Evolutionary conservation across 2,329 filamentous ascomycete species (phyloP), one percentile per base, ranked within the genome.

Genomic region (Penicillium sp.): DNA sequence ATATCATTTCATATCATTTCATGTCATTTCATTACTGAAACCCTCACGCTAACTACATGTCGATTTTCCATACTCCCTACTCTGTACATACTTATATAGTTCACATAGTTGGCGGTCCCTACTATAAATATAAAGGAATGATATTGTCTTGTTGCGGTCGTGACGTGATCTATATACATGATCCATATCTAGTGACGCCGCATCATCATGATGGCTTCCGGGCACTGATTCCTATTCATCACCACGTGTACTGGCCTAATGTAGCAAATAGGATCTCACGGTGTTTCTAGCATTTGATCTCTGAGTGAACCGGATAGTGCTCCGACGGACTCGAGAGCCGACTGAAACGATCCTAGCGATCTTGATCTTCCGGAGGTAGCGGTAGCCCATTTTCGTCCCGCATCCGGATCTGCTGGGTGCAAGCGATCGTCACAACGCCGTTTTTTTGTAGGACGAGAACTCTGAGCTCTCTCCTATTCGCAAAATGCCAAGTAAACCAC

Each of bases 1-100:
- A 52, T 25, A 57, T 60, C 50, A 59, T 60, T 60, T 60, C 56
- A 52, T 44, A 12, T 20, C 39, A 23, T 23, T 23, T 23, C 20
- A 23, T 3, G 46, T 20, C 15, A 12, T 20, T 23, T 37, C 33
- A 37, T 23, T 37, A 37, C 33, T 3, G 9, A 23, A 20, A 37
- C 18, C 33, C 33, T 37, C 23, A 37, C 33, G 9, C 8, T 20
- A 18, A 18, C 15, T 18, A 18, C 15, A 5, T 27, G 27, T 28
- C 27, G 4, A 18, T 12, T 20, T 3, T 35, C 7, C 28, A 29
- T 35, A 35, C 6, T 37, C 10, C 33, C 20, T 23, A 23, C 20
- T 23, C 20, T 23, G 20, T 18, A 18, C 15, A 18, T 23, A n/a
- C n/a, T n/a, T n/a, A 23, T 23, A 23, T 23, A 23, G 20, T 23